Evolutionary conservation across 2,329 filamentous ascomycete genomes (phyloP), one percentile per base, ranked within the genome.

Genomic region (Hypoxylon rubiginosum): DNA sequence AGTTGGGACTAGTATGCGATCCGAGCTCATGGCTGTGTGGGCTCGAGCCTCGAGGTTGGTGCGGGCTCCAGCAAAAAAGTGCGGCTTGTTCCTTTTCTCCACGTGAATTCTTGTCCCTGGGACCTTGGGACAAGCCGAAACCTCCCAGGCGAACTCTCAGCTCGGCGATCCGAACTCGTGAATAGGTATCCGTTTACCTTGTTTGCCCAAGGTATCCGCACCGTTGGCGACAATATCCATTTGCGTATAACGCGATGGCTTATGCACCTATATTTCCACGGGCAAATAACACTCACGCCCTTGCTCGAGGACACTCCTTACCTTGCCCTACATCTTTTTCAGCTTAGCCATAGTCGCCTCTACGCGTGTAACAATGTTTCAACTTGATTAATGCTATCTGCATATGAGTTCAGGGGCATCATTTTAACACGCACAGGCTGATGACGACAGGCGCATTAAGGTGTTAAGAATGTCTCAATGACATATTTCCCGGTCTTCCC

Each of bases 1-100:
- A 50, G 32, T 58, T 51, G 15, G 51, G 50, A 48, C 30, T 67
- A 64, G 66, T 48, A 52, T 56, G 55, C 63, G 60, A 69, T 64
- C 66, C 63, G 50, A 69, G 64, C 66, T 67, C 41, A 36, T 45
- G 46, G 62, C 49, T 57, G n/a, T 21, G 48, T 36, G 26, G 39
- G 21, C 21, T 24, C 21, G 8, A 8, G 39, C 2, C 21, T 24
- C 21, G 8, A 8, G 50, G 8, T 11, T 39, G 17, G 51, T 24
- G 36, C 34, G 21, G 15, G 34, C 13, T 39, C 34, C 15, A 39
- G 34, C 34, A 39, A 24, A 24, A 24, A 24, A 24, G n/a, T 24
- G 62, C 45, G 45, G 54, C 15, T 50, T 48, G 32, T 60, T 58
- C 36, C 50, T 36, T 55, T 55, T 19, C 59, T 30, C 51, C 63